Percentiles rank a stretch among this genome's conserved stretches.
Conservation (phyloP, 345 rosid genomes). For the Sisymbrium altissimum region DNA sequence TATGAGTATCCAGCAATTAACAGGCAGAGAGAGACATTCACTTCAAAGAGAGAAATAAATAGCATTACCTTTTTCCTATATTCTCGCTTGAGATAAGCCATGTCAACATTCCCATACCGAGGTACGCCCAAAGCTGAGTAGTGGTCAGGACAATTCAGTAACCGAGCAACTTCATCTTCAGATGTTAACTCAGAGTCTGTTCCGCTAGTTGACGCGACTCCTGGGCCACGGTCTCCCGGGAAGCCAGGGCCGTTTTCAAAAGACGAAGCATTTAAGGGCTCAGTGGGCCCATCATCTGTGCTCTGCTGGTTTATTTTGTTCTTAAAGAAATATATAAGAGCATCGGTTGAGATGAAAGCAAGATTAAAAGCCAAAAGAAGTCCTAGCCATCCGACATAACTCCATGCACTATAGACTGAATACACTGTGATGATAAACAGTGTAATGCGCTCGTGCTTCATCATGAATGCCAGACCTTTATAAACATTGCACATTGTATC, state of each 20-base stretch:
- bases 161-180: constrained; percentile 87
- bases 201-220: constrained; percentile 84
- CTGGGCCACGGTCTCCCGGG: constrained; percentile 65
- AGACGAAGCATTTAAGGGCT: constrained; percentile 51
- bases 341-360: constrained; percentile 90
- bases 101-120: constrained; percentile 65
- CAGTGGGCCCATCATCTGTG: constrained; percentile 48
- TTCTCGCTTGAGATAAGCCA: constrained; percentile 70
- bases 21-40: neutral
- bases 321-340: constrained; percentile 69
- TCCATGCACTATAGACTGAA: constrained; percentile 77
- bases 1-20: neutral
- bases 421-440: constrained; percentile 57
- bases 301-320: constrained; percentile 52
- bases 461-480: constrained; percentile 72
- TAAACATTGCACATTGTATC: constrained; percentile 13
- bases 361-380: constrained; percentile 79
- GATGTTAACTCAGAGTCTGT: constrained; percentile 75
- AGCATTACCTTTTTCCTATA: constrained; percentile 82
- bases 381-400: constrained; percentile 80
- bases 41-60: constrained; percentile 17
- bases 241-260: constrained; percentile 59
- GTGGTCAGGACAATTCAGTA: constrained; percentile 79
- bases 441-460: constrained; percentile 68
- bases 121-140: constrained; percentile 73